These are phyloP conservation scores for Cordyceps cateniannulata DNA, from an alignment of 2,329 filamentous ascomycete species.

Conservation along the genomic window DNA sequence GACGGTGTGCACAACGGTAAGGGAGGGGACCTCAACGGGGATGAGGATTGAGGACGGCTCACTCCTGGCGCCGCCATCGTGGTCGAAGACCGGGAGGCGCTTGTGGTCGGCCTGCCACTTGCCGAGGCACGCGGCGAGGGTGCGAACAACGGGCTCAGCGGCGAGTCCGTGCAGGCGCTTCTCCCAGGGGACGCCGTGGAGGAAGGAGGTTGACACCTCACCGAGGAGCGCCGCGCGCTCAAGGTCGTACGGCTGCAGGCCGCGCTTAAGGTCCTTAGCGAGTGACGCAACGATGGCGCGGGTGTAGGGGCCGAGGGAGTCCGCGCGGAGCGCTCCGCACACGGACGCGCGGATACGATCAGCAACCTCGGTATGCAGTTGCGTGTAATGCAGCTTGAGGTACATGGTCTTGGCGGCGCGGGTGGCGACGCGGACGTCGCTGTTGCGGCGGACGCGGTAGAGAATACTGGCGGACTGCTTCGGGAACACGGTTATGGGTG, in stretches of 20 bases:
- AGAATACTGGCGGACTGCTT: conserved; percentile 75
- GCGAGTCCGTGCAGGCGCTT: conserved; percentile 46
- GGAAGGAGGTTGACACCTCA: conserved; percentile 41
- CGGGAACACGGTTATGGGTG: conserved; percentile 61
- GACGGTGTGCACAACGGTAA: conserved; percentile 77
- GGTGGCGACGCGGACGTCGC: conserved; percentile 22
- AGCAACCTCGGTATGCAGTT: conserved; percentile 68
- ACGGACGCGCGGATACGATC: conserved; percentile 40
- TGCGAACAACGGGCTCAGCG: conserved; percentile 24
- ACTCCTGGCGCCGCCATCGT: conserved; percentile 13
- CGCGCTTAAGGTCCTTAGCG: conserved; percentile 35
- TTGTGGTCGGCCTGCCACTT: conserved; percentile 27
- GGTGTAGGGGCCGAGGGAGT: conserved; percentile 38
- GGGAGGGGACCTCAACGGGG: conserved; percentile 79
- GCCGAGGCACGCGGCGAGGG: conserved; percentile 24
- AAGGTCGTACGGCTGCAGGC: conserved; percentile 43
- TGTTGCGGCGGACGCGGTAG: conserved; percentile 66
- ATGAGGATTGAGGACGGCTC: conserved; percentile 66
- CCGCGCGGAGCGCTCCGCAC: conserved; percentile 29
- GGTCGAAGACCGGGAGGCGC: conserved; percentile 19
- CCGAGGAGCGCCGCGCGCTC: conserved; percentile 51
- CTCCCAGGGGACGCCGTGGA: conserved; percentile 42
- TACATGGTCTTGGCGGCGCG: conserved; percentile 47
- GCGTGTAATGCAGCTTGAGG: conserved; percentile 68
- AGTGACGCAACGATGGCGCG: conserved; percentile 40